Conservation (phyloP, 306 rosid species). For the Abrus pulchellus region DNA sequence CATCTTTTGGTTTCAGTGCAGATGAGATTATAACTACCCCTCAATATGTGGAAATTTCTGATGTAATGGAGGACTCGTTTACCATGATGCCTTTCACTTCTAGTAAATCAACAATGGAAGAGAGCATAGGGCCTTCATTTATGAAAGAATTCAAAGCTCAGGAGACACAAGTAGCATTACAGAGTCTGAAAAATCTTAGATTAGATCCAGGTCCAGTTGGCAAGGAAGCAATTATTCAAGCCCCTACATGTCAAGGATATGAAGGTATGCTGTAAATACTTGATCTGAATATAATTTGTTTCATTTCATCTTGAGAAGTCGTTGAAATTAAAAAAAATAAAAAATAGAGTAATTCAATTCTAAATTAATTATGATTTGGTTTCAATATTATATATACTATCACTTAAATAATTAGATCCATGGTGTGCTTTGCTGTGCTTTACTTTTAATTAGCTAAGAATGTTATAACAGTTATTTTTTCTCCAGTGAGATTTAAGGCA, state of each 20-base stretch:
- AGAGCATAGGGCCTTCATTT: conserved; percentile 63
- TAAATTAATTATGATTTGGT: conserved; percentile 33
- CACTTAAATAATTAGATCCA: conserved; percentile 14
- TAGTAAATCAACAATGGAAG: conserved; percentile 66
- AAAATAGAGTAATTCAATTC: conserved; percentile 12
- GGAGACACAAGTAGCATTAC: conserved; percentile 58
- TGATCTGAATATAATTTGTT: conserved; percentile 45
- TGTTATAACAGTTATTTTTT: conserved; percentile 12
- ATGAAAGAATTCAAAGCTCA: conserved; percentile 66
- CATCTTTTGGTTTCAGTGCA: conserved; percentile 99
- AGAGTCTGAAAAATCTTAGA: conserved; percentile 55
- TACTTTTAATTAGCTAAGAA: conserved; percentile 29
- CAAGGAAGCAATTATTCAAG: conserved; percentile 56
- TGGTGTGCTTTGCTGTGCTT: conserved; percentile 4
- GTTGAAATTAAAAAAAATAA: conserved; percentile 14
- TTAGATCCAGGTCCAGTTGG: conserved; percentile 56
- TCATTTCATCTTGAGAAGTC: conserved; percentile 41
- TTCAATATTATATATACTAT: conserved; percentile 31
- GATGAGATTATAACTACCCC: conserved; percentile 92
- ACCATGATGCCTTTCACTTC: conserved; percentile 85
- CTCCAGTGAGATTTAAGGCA: background rate
- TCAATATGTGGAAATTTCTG: conserved; percentile 95
- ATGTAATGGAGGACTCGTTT: conserved; percentile 93
- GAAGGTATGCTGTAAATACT: conserved; percentile 67
- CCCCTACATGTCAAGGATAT: conserved; percentile 57